These are phyloP conservation scores for Glycyrrhiza uralensis DNA, from an alignment of 306 rosid species.

Conservation along the genomic window DNA sequence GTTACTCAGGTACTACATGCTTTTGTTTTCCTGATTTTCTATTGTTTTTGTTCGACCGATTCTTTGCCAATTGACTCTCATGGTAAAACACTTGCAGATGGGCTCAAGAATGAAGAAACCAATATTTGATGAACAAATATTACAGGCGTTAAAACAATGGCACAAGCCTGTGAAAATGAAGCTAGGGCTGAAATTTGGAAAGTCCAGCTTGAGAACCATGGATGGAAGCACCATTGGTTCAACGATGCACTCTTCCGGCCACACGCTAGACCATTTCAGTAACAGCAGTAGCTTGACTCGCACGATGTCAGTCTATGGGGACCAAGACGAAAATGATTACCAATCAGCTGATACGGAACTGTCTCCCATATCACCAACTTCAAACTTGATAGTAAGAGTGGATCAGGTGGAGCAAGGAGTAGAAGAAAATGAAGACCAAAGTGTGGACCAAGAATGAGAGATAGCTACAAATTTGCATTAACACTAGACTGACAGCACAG, in stretches of 20 bases:
- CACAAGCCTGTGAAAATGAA: slow-evolving; percentile 68
- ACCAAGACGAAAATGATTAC: slow-evolving; percentile 33
- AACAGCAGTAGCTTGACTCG: slow-evolving; percentile 61
- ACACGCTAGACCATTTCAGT: slow-evolving; percentile 58
- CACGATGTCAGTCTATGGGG: slow-evolving; percentile 28
- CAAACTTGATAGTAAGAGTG: slow-evolving; percentile 42
- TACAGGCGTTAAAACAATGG: slow-evolving; percentile 87
- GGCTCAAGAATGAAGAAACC: slow-evolving; percentile 85
- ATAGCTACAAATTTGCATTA: slow-evolving; percentile 50
- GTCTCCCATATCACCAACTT: slow-evolving; percentile 34
- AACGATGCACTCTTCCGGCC: slow-evolving; percentile 38
- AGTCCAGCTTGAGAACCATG: slow-evolving; percentile 32
- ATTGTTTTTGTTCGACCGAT: neutral
- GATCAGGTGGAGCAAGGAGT: slow-evolving; percentile 35
- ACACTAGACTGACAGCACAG: too few relatives aligned
- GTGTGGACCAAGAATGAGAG: slow-evolving; percentile 19
- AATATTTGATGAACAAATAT: slow-evolving; percentile 85
- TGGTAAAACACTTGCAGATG: slow-evolving; percentile 61
- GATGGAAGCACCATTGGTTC: slow-evolving; percentile 56
- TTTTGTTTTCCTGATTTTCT: slow-evolving; percentile 1
- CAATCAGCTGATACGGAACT: slow-evolving; percentile 39
- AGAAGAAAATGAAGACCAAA: slow-evolving; percentile 27
- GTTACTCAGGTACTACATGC: slow-evolving; percentile 76
- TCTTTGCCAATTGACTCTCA: too few relatives aligned
- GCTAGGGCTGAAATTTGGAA: slow-evolving; percentile 34